Conservation (phyloP, 2,329 filamentous ascomycete species). For the Sporothrix protearum region DNA sequence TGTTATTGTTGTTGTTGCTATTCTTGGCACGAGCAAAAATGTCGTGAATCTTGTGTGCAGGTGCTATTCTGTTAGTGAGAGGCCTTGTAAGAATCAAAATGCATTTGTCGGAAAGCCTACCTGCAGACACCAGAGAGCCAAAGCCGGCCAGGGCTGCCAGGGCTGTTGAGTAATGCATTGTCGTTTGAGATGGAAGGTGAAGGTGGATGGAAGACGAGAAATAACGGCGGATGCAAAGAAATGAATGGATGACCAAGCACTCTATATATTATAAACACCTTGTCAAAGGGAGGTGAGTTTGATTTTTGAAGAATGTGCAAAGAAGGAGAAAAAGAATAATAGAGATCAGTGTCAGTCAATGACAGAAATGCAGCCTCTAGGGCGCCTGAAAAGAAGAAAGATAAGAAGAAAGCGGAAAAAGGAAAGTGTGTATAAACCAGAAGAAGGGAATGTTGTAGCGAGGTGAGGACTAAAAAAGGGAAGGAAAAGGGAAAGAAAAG, state of each 20-base stretch:
- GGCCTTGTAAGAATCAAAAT: too few relatives aligned
- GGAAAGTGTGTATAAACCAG: not conserved
- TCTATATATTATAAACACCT: conserved; percentile 20
- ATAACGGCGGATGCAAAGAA: not conserved
- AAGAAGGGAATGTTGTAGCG: conserved; percentile 24
- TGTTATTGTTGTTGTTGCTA: conserved; percentile 21
- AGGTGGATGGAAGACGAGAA: not conserved
- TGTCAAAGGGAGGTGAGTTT: conserved; percentile 26
- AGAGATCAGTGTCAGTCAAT: conserved; percentile 12
- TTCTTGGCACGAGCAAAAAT: conserved; percentile 25
- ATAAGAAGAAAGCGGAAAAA: conserved; percentile 9
- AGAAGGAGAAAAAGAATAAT: not conserved
- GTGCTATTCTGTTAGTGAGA: conserved; percentile 26
- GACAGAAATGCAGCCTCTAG: conserved; percentile 28
- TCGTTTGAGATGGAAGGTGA: not conserved
- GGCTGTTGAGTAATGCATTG: conserved; percentile 31
- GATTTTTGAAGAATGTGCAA: not conserved
- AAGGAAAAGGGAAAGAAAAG: conserved; percentile 6
- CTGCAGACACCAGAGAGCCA: conserved; percentile 32
- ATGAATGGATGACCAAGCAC: conserved; percentile 16
- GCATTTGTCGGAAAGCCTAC: conserved; percentile 28
- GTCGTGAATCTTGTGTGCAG: not conserved
- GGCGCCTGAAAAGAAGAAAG: conserved; percentile 25
- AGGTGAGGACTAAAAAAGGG: conserved; percentile 16
- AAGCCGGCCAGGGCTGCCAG: conserved; percentile 34